These are phyloP conservation scores for Apiotrichum mycotoxinovorans DNA, from an alignment of 1,284 basidiomycete species.

Conservation along the genomic window DNA sequence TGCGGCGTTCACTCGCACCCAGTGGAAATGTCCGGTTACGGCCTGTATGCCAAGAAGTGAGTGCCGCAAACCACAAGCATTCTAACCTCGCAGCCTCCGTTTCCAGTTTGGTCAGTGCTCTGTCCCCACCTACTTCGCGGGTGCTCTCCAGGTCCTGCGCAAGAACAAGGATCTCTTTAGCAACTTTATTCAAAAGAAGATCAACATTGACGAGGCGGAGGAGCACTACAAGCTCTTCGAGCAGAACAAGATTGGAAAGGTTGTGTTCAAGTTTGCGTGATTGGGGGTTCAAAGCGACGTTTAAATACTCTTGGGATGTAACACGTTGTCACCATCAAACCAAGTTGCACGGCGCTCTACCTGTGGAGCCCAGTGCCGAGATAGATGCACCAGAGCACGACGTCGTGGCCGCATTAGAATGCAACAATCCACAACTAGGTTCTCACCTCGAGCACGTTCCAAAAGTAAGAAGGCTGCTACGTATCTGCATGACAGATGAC, in stretches of 20 bases:
- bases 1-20: conserved; percentile 60
- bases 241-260: conserved; percentile 43
- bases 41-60: conserved; percentile 69
- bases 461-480: too few relatives aligned
- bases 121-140: conserved; percentile 69
- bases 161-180: conserved; percentile 38
- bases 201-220: conserved; percentile 37
- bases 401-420: too few relatives aligned
- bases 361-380: too few relatives aligned
- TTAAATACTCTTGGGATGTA: too few relatives aligned
- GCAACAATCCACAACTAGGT: too few relatives aligned
- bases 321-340: too few relatives aligned
- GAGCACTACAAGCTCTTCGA: conserved; percentile 47
- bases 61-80: background rate
- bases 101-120: conserved; percentile 69
- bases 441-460: too few relatives aligned
- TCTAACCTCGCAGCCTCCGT: conserved; percentile 14
- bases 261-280: conserved; percentile 33
- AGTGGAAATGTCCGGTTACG: conserved; percentile 42
- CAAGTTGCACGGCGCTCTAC: too few relatives aligned
- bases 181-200: conserved; percentile 42
- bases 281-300: background rate
- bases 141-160: conserved; percentile 65
- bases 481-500: background rate
- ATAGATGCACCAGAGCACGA: too few relatives aligned